Evolutionary conservation across 2,329 filamentous ascomycete genomes (phyloP), one percentile per base, ranked within the genome.

Genomic region (Venturia aucupariae): DNA sequence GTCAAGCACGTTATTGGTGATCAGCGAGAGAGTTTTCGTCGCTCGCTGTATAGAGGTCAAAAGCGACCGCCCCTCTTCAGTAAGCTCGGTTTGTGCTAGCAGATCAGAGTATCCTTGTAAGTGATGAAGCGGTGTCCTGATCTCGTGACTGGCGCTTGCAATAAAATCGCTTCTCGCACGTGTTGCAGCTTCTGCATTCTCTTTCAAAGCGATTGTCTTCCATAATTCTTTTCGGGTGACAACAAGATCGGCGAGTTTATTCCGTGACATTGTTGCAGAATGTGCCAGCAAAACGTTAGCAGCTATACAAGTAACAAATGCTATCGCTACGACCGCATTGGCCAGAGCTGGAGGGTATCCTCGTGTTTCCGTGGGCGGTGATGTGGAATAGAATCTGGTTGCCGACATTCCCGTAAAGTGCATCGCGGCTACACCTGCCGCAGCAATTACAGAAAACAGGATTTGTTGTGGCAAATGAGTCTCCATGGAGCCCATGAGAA

Each of bases 1-100:
- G 62, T 75, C 73, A 24, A 75, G 66, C 15, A 75, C 73, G 61
- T 74, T 75, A 19, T 72, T 73, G 7, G 73, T 75, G 62, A 75
- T 74, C 65, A 75, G 68, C 11, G 72, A 74, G 15, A 75, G 66
- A 2, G 72, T 75, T 61, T 70, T 73, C 8, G 71, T 75, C 15
- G 73, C 73, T 61, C 71, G 67, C 62, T 75, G 73, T 30, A 75
- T 75, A 19, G 73, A 70, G 30, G 67, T 67, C 17, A 75, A 66
- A 11, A 74, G 69, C 13, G 71, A 62, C 48, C 72, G 71, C 19
- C 69, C 70, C 64, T 75, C 73, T 10, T 73, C 71, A 6, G 67
- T 72, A 61, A 75, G 67, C 48, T 71, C 67, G 1, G 68, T 71
- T 44, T 71, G 70, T 10, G 73, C 70, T 10, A 75, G 66, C 30